Evolutionary conservation across 371 early-diverging fungal genomes (phyloP), one percentile per base, ranked within the genome.

Genomic region (Sporodiniella umbellata): DNA sequence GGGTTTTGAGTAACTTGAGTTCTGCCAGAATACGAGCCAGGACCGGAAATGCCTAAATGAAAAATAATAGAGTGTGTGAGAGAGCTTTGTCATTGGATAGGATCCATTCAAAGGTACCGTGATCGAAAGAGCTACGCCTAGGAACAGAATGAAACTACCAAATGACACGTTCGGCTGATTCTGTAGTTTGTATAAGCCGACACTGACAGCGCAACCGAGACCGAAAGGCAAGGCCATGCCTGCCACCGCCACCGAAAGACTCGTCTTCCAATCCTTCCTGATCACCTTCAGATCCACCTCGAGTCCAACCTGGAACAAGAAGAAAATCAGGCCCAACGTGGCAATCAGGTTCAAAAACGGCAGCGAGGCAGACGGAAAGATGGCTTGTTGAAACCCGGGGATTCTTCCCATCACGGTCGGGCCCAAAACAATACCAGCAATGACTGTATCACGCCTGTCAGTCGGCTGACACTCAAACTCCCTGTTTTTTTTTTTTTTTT

Each of bases 21-120:
- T 95, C 95, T 0, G 92, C 87, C 46, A 96, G 71, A 42, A 96
- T 94, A 52, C 97, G 87, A 0, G 93, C 97, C 21, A 96, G 79
- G 7, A 95, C 93, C 0, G 94, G 96, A 56, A 94, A 94, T 0
- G 96, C 93, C 79, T 80, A 51, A n/a, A n/a, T n/a, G n/a, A n/a
- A n/a, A n/a, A n/a, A n/a, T n/a, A n/a, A 12, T 11, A 43, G 14
- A 12, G 48, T 40, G 39, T 23, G 15, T 23, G 26, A 22, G 1
- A 35, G 11, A 23, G 30, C 30, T 37, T n/a, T 37, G n/a, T 37
- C 22, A 44, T 17, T 42, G 12, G 11, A 45, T 18, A 3, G 4
- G 4, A 14, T 4, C 19, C 50, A 28, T 15, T 39, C 35, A 21
- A 8, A 5, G 23, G 11, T 65, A 78, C 79, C 0, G 96, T 96